A percentile compares a stretch with the other conserved stretches of the same genome.
Conservation (phyloP, 2,329 filamentous ascomycete genomes). For the Ceratocystis cubensis region DNA sequence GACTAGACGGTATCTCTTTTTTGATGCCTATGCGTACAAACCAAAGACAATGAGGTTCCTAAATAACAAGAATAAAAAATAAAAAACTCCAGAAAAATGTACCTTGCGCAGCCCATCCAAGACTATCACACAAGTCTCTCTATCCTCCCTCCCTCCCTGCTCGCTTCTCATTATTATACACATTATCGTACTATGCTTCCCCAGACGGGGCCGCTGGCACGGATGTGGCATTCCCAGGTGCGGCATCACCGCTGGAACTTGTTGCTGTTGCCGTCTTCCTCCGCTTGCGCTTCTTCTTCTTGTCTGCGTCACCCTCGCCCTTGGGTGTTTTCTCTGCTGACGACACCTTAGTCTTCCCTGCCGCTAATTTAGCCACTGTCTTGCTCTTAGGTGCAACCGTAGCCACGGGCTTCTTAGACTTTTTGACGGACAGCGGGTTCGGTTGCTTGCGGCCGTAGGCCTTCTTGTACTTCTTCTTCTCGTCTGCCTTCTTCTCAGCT, state of each 20-base stretch:
- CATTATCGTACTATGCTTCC: no score
- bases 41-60: neutral
- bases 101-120: neutral
- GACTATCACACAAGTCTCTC: neutral
- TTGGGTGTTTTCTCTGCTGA: neutral
- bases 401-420: conserved; percentile 27
- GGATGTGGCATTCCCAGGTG: neutral
- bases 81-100: conserved; percentile 16
- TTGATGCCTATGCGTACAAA: no score
- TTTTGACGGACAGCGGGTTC: conserved; percentile 60
- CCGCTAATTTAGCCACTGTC: neutral
- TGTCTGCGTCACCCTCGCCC: conserved; percentile 15
- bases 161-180: neutral
- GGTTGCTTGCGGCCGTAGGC: conserved; percentile 52
- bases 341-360: neutral
- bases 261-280: conserved; percentile 19
- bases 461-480: conserved; percentile 42
- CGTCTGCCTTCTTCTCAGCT: conserved; percentile 5
- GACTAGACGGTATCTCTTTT: no score
- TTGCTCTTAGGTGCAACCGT: conserved; percentile 24
- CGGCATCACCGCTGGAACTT: neutral
- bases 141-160: neutral
- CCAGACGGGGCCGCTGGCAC: neutral
- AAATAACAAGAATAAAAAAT: conserved; percentile 1
- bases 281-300: conserved; percentile 23